Percentiles rank a stretch among this genome's conserved stretches.
Conservation (phyloP, 805 yeast genomes). For the Nakazawaea anatomiae region DNA sequence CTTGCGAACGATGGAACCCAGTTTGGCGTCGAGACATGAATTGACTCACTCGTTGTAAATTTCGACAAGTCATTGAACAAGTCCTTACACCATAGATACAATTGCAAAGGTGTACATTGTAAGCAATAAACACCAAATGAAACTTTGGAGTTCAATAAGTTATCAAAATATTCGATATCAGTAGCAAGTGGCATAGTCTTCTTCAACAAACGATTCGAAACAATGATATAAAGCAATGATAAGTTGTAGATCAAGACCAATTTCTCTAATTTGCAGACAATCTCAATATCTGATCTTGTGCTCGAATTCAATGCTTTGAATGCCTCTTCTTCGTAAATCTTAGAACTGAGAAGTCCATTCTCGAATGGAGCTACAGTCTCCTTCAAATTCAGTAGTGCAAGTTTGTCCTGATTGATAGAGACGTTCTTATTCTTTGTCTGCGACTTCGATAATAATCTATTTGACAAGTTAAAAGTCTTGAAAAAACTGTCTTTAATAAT, state of each 20-base stretch:
- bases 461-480: conserved; percentile 1
- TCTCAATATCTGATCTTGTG: background rate
- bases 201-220: conserved; percentile 25
- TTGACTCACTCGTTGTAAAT: conserved; percentile 13
- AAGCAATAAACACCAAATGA: conserved; percentile 29
- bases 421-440: background rate
- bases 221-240: conserved; percentile 13
- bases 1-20: conserved; percentile 17
- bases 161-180: conserved; percentile 43
- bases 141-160: conserved; percentile 24
- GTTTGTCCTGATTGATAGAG: background rate
- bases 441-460: background rate
- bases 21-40: conserved; percentile 14
- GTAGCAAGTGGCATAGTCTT: conserved; percentile 36
- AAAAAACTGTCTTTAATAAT: conserved; percentile 2
- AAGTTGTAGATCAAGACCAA: conserved; percentile 18
- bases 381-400: background rate
- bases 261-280: conserved; percentile 15
- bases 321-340: background rate
- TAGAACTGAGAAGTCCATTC: background rate
- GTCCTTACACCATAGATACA: conserved; percentile 10
- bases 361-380: background rate
- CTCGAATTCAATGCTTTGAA: background rate
- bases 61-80: conserved; percentile 22
- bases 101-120: conserved; percentile 31